Conservation (phyloP, 2,329 filamentous ascomycete genomes). For the Fusarium nygamai region DNA sequence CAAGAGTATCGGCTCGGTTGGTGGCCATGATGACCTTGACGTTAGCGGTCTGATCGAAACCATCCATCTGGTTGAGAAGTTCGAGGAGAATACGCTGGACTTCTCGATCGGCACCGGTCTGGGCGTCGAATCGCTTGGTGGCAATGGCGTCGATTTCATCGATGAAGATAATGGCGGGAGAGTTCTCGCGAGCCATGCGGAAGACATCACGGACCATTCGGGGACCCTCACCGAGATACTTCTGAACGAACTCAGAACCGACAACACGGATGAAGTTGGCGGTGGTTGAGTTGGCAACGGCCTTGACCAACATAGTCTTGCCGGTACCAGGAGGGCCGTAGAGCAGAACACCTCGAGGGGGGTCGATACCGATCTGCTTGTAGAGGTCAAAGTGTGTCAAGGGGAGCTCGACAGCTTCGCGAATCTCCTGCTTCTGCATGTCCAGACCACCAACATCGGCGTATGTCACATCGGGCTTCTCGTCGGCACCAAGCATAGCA, state of each 20-base stretch:
- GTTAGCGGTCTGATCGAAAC: conserved; percentile 98
- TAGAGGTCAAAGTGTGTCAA: conserved; percentile 98
- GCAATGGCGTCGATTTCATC: conserved; percentile 99
- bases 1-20: conserved; percentile 96
- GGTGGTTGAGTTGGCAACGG: conserved; percentile 97
- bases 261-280: conserved; percentile 98
- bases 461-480: conserved; percentile 98
- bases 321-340: conserved; percentile 96
- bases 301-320: conserved; percentile 98
- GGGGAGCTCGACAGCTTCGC: conserved; percentile 95
- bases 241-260: conserved; percentile 98
- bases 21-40: conserved; percentile 99
- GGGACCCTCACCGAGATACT: conserved; percentile 96
- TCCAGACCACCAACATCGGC: conserved; percentile 97
- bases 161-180: conserved; percentile 98
- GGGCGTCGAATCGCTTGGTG: conserved; percentile 98
- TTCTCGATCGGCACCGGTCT: conserved; percentile 97
- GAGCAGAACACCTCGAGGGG: conserved; percentile 92
- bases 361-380: conserved; percentile 99
- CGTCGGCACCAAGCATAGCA: conserved; percentile 94
- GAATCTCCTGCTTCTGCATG: conserved; percentile 99
- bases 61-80: conserved; percentile 99
- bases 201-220: conserved; percentile 99
- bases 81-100: conserved; percentile 98
- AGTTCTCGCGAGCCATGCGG: conserved; percentile 98